Base-by-base conservation (phyloP, 257 asterid genomes). In the Perilla frutescens region DNA sequence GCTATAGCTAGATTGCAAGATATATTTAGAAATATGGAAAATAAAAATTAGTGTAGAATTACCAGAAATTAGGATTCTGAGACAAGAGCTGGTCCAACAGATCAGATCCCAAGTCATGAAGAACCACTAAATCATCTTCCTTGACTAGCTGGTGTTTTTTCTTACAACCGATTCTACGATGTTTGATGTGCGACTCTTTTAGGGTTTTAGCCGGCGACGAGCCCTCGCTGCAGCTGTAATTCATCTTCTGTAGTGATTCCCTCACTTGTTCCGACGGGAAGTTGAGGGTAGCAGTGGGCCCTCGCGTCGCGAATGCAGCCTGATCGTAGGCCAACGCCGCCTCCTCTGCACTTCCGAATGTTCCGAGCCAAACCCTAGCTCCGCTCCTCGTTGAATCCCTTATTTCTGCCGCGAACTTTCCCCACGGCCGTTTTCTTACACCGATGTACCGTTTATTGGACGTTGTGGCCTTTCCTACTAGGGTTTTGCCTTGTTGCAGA, bases 291-390 rank as follows among this genome's bases (percentile, higher is more conserved):
- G 82, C 81, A 32, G 34, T 13, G 7, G 84, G 13, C 8, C 90
- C 90, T 3, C 87, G 73, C 78, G 57, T 77, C 7, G 76, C 72
- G 12, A 85, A 68, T 44, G 87, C 87, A 6, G 87, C 90, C 79
- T 83, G 87, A 26, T 83, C 90, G 69, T 83, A 85, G 8, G 80
- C 87, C 55, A 85, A 47, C 12, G 84, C 89, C 1, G 89, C 89
- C 62, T 82, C 84, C 68, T 81, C 78, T 0, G 77, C 79, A 0
- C 68, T 80, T 11, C 55, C 54, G 48, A 85, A 85, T 34, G 89
- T 85, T 5, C 90, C 90, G 2, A 85, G 86, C 90, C 90, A 85
- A 70, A 85, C 84, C 82, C 87, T 78, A 34, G 6, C 31, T 32
- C 90, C 90, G 3, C 62, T 43, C 74, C 86, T 76, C 2, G 85